These are phyloP conservation scores for Neurospora sp. DNA, from an alignment of 2,329 filamentous ascomycete species.

Conservation along the genomic window DNA sequence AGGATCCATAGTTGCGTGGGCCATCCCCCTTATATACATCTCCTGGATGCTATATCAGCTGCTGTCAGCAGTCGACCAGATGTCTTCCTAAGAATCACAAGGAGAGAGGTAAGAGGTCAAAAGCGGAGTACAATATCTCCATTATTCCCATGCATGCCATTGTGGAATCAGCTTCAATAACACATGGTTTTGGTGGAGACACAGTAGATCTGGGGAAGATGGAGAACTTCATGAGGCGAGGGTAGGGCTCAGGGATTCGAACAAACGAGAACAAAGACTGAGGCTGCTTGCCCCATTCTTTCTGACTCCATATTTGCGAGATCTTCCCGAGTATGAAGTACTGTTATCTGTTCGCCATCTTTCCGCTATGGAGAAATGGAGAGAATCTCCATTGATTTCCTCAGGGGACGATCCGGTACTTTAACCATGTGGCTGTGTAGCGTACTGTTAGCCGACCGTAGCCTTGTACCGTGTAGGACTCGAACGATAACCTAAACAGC, in stretches of 20 bases:
- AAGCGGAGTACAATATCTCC: not conserved
- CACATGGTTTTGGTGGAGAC: not conserved
- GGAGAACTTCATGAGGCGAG: not conserved
- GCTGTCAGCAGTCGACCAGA: not conserved
- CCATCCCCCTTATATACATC: not conserved
- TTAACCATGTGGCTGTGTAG: not conserved
- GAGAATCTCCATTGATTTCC: not conserved
- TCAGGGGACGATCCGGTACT: not conserved
- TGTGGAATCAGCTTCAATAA: not conserved
- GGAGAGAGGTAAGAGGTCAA: not conserved
- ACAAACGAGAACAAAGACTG: not conserved
- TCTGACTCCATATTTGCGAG: not conserved
- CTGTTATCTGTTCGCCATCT: not conserved
- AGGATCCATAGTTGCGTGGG: not conserved
- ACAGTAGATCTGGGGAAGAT: not conserved
- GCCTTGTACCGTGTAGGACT: not conserved
- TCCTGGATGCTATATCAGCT: not conserved
- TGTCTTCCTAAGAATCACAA: not conserved
- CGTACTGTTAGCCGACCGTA: not conserved
- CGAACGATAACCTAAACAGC: not conserved
- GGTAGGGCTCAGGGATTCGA: not conserved
- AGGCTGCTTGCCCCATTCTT: not conserved
- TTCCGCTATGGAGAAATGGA: not conserved
- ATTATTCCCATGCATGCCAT: not conserved
- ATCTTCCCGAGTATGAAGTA: not conserved